Conservation (phyloP, 192 early-diverging fungal species). For the Entrophospora sp. region DNA sequence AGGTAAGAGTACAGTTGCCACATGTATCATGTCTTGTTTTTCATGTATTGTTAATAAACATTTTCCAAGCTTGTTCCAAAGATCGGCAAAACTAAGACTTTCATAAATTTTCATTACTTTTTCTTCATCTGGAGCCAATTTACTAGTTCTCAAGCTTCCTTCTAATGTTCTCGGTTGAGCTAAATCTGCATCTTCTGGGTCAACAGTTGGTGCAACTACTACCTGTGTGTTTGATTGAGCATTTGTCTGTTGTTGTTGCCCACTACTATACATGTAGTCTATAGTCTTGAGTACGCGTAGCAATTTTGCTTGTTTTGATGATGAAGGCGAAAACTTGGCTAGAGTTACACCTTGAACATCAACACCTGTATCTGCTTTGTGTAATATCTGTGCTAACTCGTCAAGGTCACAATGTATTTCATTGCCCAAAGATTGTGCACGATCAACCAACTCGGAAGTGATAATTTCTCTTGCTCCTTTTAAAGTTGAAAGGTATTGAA, state of each 20-base stretch:
- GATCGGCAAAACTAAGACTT: slow-evolving; percentile 42
- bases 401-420: slow-evolving; percentile 62
- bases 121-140: slow-evolving; percentile 38
- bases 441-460: slow-evolving; percentile 66
- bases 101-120: slow-evolving; percentile 42
- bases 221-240: slow-evolving; percentile 32
- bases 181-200: slow-evolving; percentile 32
- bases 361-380: slow-evolving; percentile 45
- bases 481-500: slow-evolving; percentile 76
- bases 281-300: slow-evolving; percentile 89
- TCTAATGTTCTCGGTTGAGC: slow-evolving; percentile 33
- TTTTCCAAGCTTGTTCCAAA: slow-evolving; percentile 74
- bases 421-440: slow-evolving; percentile 59
- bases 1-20: slow-evolving; percentile 87
- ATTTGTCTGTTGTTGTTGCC: slow-evolving; percentile 26
- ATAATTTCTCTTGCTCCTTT: slow-evolving; percentile 63
- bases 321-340: slow-evolving; percentile 70
- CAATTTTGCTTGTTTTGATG: slow-evolving; percentile 86
- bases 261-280: slow-evolving; percentile 73
- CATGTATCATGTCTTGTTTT: slow-evolving; percentile 74
- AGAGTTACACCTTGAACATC: slow-evolving; percentile 68
- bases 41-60: slow-evolving; percentile 66
- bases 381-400: slow-evolving; percentile 51
- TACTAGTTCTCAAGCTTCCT: slow-evolving; percentile 20
- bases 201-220: slow-evolving; percentile 31